These are phyloP conservation scores for Colletotrichum australisinense DNA, from an alignment of 2,329 filamentous ascomycete genomes.

Conservation along the genomic window DNA sequence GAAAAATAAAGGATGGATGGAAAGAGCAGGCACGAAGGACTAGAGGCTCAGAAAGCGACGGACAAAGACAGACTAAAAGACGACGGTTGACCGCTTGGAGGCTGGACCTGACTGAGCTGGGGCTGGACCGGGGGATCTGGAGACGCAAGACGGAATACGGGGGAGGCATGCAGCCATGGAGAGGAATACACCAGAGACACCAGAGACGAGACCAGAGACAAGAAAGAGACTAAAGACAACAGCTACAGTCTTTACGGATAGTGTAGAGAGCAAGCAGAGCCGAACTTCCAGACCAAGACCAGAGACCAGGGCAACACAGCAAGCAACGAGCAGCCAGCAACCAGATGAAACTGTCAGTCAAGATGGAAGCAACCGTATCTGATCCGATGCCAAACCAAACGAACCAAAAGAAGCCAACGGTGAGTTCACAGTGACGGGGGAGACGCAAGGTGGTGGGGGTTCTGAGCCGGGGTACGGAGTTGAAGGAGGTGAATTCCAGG, in stretches of 20 bases:
- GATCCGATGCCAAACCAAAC: not conserved
- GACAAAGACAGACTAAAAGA: not conserved
- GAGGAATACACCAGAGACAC: too few relatives aligned
- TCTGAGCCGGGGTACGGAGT: not conserved
- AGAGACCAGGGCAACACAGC: not conserved
- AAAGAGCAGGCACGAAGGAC: not conserved
- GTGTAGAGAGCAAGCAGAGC: too few relatives aligned
- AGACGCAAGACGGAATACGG: not conserved
- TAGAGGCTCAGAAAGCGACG: not conserved
- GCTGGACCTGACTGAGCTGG: not conserved
- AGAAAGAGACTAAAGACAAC: not conserved
- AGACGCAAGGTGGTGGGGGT: too few relatives aligned
- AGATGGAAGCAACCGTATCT: not conserved
- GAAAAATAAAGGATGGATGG: not conserved
- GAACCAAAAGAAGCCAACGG: not conserved
- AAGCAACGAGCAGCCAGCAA: not conserved
- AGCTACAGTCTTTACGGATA: too few relatives aligned
- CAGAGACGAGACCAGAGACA: not conserved
- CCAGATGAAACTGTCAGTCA: too few relatives aligned
- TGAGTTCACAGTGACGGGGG: slow-evolving; percentile 11
- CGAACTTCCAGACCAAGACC: not conserved
- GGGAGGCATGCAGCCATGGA: not conserved
- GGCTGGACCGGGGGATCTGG: not conserved
- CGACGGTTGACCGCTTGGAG: not conserved
- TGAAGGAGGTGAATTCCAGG: not conserved